Conservation (phyloP, 805 yeast genomes). For the Teunomyces funiuensis region DNA sequence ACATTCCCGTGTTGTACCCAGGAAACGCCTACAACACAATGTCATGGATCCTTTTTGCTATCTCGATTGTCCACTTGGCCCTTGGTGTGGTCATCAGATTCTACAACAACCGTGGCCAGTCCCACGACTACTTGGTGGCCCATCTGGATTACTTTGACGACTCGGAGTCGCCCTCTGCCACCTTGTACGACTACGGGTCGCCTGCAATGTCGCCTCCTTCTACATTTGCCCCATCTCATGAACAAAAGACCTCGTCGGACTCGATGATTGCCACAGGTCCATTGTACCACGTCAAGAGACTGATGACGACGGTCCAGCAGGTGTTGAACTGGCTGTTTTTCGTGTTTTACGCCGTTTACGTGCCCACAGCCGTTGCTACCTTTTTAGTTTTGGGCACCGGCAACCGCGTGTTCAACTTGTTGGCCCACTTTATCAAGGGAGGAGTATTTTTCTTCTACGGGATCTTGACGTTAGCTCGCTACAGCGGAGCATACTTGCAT, state of each 20-base stretch:
- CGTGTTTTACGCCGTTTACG: slow-evolving; percentile 55
- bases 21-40: slow-evolving; percentile 68
- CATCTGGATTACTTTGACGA: slow-evolving; percentile 15
- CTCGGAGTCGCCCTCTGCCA: slow-evolving; percentile 14
- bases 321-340: slow-evolving; percentile 63
- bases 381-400: slow-evolving; percentile 72
- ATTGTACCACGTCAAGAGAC: background rate
- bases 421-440: slow-evolving; percentile 97
- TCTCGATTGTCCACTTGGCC: slow-evolving; percentile 53
- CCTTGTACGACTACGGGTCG: slow-evolving; percentile 6
- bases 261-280: background rate
- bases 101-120: slow-evolving; percentile 6
- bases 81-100: slow-evolving; percentile 48
- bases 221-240: background rate
- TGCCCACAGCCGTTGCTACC: slow-evolving; percentile 63
- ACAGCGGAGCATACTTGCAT: slow-evolving; percentile 74
- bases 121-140: slow-evolving; percentile 13
- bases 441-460: slow-evolving; percentile 83
- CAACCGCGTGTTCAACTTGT: slow-evolving; percentile 65
- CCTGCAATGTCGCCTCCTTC: background rate
- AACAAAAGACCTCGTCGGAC: background rate
- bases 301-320: slow-evolving; percentile 1
- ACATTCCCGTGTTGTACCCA: slow-evolving; percentile 71
- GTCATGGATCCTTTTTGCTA: slow-evolving; percentile 57
- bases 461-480: slow-evolving; percentile 76